These are phyloP conservation scores for Neurospora intermedia DNA, from an alignment of 495 filamentous ascomycete species.

Conservation along the genomic window DNA sequence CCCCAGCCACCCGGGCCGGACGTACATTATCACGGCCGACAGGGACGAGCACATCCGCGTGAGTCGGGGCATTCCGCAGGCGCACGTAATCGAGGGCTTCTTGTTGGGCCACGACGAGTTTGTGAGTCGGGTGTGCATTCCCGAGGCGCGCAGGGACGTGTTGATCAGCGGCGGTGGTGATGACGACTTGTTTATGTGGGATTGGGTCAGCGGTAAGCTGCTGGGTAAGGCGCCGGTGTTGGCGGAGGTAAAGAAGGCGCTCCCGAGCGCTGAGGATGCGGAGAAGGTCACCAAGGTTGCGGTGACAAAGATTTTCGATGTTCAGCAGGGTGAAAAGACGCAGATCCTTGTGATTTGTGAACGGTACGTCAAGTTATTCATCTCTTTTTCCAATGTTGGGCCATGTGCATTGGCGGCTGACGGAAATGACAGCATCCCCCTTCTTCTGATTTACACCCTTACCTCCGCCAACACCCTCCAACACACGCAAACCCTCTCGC, in stretches of 20 bases:
- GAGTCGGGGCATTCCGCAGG: slow-evolving; percentile 70
- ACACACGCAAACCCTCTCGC: slow-evolving; percentile 33
- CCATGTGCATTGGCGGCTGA: background rate
- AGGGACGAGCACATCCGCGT: slow-evolving; percentile 96
- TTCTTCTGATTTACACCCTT: background rate
- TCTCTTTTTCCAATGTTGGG: too few relatives aligned
- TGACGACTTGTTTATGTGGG: slow-evolving; percentile 65
- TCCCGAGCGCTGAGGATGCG: slow-evolving; percentile 5
- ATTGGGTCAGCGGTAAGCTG: slow-evolving; percentile 53
- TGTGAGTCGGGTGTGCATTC: slow-evolving; percentile 61
- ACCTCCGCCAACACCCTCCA: slow-evolving; percentile 30
- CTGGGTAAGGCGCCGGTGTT: slow-evolving; percentile 45
- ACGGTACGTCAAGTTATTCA: slow-evolving; percentile 39
- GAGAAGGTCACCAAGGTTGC: slow-evolving; percentile 34
- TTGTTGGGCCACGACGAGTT: slow-evolving; percentile 82
- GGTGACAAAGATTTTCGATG: slow-evolving; percentile 35
- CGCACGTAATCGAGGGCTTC: slow-evolving; percentile 78
- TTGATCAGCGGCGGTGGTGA: slow-evolving; percentile 86
- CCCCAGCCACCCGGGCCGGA: slow-evolving; percentile 18
- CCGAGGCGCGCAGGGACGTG: slow-evolving; percentile 38
- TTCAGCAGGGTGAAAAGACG: slow-evolving; percentile 4
- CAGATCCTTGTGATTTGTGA: slow-evolving; percentile 55
- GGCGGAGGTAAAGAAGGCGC: slow-evolving; percentile 18
- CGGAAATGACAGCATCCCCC: background rate
- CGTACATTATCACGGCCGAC: slow-evolving; percentile 80